These are phyloP conservation scores for Pilobolus umbonatus DNA, from an alignment of 192 early-diverging fungal species.

Conservation along the genomic window DNA sequence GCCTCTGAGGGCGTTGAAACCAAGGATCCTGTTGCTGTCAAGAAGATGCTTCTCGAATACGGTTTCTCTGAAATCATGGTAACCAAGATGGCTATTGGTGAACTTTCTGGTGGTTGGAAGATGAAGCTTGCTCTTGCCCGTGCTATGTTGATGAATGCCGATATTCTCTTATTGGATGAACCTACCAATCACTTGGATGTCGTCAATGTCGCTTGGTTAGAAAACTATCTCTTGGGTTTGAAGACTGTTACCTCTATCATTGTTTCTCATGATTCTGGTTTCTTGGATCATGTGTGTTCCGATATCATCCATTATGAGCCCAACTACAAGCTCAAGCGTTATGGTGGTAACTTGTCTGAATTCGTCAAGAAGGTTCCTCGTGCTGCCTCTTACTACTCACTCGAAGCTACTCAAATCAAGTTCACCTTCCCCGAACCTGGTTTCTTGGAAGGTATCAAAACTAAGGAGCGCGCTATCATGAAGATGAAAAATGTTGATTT, in stretches of 20 bases:
- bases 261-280: slow-evolving; percentile 84
- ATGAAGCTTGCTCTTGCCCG: slow-evolving; percentile 87
- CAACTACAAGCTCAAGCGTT: slow-evolving; percentile 72
- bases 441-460: slow-evolving; percentile 69
- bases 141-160: slow-evolving; percentile 81
- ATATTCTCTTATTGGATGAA: slow-evolving; percentile 81
- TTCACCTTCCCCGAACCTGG: slow-evolving; percentile 75
- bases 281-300: slow-evolving; percentile 76
- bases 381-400: slow-evolving; percentile 73
- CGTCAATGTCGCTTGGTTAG: slow-evolving; percentile 52
- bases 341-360: slow-evolving; percentile 75
- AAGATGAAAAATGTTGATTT: slow-evolving; percentile 69
- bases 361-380: slow-evolving; percentile 74
- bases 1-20: slow-evolving; percentile 52
- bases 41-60: slow-evolving; percentile 50
- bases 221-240: slow-evolving; percentile 67
- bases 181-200: slow-evolving; percentile 85
- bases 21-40: slow-evolving; percentile 46
- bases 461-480: slow-evolving; percentile 70
- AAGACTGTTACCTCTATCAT: slow-evolving; percentile 78
- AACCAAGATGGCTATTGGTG: slow-evolving; percentile 61
- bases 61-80: slow-evolving; percentile 66
- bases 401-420: slow-evolving; percentile 54
- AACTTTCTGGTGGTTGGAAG: slow-evolving; percentile 86
- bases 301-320: slow-evolving; percentile 81